These are phyloP conservation scores for Phytopythium mirpurense DNA, from an alignment of 352 stramenopile genomes.

Conservation along the genomic window DNA sequence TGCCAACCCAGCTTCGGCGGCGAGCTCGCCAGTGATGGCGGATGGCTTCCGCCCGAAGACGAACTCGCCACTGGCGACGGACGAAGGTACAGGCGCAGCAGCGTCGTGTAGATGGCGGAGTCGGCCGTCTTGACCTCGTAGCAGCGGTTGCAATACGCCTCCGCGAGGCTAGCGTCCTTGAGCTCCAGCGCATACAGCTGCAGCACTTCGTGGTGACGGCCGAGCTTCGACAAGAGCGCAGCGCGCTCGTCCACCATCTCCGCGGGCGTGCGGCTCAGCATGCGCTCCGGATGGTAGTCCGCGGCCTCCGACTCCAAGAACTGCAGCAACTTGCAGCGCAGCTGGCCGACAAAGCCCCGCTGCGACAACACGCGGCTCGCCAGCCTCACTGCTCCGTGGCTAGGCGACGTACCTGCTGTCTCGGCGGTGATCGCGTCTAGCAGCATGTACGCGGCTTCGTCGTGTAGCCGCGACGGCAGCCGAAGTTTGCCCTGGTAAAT, in stretches of 20 bases:
- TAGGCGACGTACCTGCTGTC: constrained; percentile 15
- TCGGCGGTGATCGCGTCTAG: constrained; percentile 62
- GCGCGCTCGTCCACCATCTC: constrained; percentile 83
- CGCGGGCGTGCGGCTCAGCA: constrained; percentile 63
- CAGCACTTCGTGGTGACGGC: constrained; percentile 75
- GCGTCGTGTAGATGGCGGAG: constrained; percentile 76
- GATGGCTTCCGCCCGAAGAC: constrained; percentile 10
- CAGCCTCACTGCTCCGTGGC: constrained; percentile 14
- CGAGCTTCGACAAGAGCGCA: constrained; percentile 64
- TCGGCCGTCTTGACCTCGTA: constrained; percentile 70
- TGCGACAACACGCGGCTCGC: constrained; percentile 56
- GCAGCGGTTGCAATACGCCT: constrained; percentile 79
- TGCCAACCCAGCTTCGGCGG: constrained; percentile 29
- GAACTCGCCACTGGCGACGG: constrained; percentile 18
- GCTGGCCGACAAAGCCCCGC: constrained; percentile 39
- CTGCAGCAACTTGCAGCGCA: constrained; percentile 57
- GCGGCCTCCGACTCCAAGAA: constrained; percentile 57
- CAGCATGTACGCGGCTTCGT: constrained; percentile 76
- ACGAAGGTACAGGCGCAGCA: constrained; percentile 71
- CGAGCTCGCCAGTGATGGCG: constrained; percentile 10
- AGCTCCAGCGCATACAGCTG: constrained; percentile 76
- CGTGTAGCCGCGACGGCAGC: constrained; percentile 51
- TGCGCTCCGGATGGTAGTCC: constrained; percentile 71
- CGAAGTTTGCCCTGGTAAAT: constrained; percentile 35
- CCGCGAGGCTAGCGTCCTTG: constrained; percentile 60